Percentiles rank a stretch among this genome's conserved stretches.
Evolutionary conservation across 768 basidiomycete genomes (phyloP).

Genomic region (Lepiota brunneoincarnata): DNA sequence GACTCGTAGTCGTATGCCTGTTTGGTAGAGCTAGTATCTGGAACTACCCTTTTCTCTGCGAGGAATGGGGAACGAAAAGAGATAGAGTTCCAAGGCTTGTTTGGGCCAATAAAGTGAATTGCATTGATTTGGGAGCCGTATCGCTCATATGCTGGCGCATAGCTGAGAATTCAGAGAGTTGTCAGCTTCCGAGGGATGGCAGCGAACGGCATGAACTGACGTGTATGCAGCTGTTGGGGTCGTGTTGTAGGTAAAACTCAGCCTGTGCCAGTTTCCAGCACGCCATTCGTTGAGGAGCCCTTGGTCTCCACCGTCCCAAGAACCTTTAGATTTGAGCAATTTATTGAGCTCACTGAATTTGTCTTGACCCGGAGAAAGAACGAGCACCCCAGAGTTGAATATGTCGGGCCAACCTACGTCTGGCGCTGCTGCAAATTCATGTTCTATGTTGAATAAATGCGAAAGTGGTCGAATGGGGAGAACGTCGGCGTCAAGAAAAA

Average conservation of each 20-base stretch:
- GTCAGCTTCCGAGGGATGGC: conserved; percentile 22
- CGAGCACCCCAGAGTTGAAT: conserved; percentile 97
- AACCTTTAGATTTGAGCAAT: conserved; percentile 75
- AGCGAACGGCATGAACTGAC: conserved; percentile 46
- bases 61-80: conserved; percentile 62
- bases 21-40: conserved; percentile 27
- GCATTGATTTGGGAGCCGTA: conserved; percentile 85
- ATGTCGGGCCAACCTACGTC: conserved; percentile 99
- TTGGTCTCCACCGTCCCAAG: conserved; percentile 99
- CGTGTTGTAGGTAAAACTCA: conserved; percentile 98
- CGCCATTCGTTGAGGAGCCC: conserved; percentile 97
- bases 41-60: conserved; percentile 21
- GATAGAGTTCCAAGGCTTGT: conserved; percentile 91
- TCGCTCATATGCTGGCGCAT: conserved; percentile 94
- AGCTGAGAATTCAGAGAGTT: conserved; percentile 45
- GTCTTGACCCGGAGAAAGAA: conserved; percentile 75
- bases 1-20: conserved; percentile 73
- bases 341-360: conserved; percentile 76
- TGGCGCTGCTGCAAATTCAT: conserved; percentile 90
- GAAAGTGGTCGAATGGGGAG: conserved; percentile 86
- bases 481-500: conserved; percentile 92
- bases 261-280: conserved; percentile 81
- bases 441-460: conserved; percentile 82
- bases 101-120: conserved; percentile 93
- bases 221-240: conserved; percentile 97